A percentile compares a stretch with the other conserved stretches of the same genome.
phyloP scores from a whole-genome alignment of 805 yeast genomes.

The Starmerella asiatica region DNA sequence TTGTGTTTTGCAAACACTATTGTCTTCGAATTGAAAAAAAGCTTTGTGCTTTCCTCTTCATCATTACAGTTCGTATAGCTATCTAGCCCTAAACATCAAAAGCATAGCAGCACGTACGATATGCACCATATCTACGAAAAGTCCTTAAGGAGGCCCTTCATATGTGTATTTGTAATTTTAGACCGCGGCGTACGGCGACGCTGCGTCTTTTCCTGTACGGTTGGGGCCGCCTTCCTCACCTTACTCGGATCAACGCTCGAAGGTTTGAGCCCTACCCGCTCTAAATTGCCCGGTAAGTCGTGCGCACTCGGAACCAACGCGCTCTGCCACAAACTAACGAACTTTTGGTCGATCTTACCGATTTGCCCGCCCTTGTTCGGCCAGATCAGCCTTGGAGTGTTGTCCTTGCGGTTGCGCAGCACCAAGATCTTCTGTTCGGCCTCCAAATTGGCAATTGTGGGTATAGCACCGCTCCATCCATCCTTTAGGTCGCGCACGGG shows the following conservation, averaged over 20 bases:
- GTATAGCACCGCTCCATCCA: slow-evolving; percentile 88
- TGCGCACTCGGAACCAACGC: slow-evolving; percentile 71
- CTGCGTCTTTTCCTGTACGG: slow-evolving; percentile 51
- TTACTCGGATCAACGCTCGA: slow-evolving; percentile 96
- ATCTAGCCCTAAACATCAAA: background rate
- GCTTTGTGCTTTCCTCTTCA: no score
- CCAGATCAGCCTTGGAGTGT: slow-evolving; percentile 87
- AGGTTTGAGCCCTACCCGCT: slow-evolving; percentile 83
- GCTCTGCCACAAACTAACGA: slow-evolving; percentile 64
- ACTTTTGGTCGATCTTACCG: slow-evolving; percentile 63
- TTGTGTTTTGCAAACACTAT: no score
- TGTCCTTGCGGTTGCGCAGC: slow-evolving; percentile 81
- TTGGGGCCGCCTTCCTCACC: slow-evolving; percentile 48
- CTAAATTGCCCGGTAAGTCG: slow-evolving; percentile 63
- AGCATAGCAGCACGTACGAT: no score
- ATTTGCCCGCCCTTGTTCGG: slow-evolving; percentile 67
- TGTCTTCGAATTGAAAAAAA: background rate
- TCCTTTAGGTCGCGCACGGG: slow-evolving; percentile 69
- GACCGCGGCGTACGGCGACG: slow-evolving; percentile 82
- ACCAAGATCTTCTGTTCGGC: slow-evolving; percentile 65
- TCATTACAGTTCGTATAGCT: background rate
- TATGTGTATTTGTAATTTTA: slow-evolving; percentile 88
- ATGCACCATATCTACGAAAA: slow-evolving; percentile 32
- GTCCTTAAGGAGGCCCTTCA: slow-evolving; percentile 90
- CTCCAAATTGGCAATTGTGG: slow-evolving; percentile 67